These are phyloP conservation scores for Podospora australis DNA, from an alignment of 495 filamentous ascomycete genomes.

Conservation along the genomic window DNA sequence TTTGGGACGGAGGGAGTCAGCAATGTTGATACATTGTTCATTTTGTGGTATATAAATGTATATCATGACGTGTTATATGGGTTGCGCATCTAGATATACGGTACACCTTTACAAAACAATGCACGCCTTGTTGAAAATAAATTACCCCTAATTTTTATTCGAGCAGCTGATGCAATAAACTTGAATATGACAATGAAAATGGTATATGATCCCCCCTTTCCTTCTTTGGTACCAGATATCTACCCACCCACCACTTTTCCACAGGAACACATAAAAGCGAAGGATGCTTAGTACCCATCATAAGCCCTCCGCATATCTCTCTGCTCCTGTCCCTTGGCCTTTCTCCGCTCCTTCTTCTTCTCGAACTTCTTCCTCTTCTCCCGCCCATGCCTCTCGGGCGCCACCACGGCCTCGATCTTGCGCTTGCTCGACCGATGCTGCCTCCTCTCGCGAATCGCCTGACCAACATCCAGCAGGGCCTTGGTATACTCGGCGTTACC, in stretches of 20 bases:
- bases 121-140: background rate
- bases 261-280: background rate
- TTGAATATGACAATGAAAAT: too few relatives aligned
- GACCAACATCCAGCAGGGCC: constrained; percentile 59
- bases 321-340: constrained; percentile 64
- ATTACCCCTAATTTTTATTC: background rate
- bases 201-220: background rate
- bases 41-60: constrained; percentile 1
- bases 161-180: too few relatives aligned
- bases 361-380: constrained; percentile 83
- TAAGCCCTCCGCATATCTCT: constrained; percentile 51
- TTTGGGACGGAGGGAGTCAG: too few relatives aligned
- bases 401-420: constrained; percentile 73
- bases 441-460: constrained; percentile 60
- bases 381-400: constrained; percentile 68
- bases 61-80: background rate
- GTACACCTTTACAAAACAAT: background rate
- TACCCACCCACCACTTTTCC: background rate
- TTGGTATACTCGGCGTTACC: constrained; percentile 73
- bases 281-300: constrained; percentile 1
- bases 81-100: background rate
- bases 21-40: background rate
- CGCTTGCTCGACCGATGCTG: constrained; percentile 72
- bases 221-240: background rate
- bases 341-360: constrained; percentile 75